phyloP scores from a whole-genome alignment of 768 basidiomycete species.

The Naganishia randhawae region DNA sequence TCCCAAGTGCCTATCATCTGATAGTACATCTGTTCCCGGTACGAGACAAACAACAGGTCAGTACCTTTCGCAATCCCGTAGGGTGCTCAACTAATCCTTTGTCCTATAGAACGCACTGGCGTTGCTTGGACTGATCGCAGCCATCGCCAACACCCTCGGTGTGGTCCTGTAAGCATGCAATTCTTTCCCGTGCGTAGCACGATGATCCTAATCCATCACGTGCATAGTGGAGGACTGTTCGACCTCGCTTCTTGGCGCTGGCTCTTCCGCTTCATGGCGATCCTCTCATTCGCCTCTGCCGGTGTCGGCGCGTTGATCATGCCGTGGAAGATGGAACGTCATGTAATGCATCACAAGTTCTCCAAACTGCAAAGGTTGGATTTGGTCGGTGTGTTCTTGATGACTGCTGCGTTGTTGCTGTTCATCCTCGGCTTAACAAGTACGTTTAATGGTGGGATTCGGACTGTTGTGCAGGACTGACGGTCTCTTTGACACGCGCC shows the following conservation, averaged over 20 bases:
- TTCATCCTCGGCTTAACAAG: slow-evolving; percentile 45
- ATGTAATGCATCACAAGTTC: neutral
- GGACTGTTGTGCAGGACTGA: neutral
- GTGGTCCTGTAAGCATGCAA: slow-evolving; percentile 33
- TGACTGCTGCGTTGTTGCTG: slow-evolving; percentile 43
- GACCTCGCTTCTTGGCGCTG: slow-evolving; percentile 54
- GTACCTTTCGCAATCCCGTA: neutral
- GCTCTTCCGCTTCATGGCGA: slow-evolving; percentile 58
- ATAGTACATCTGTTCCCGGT: slow-evolving; percentile 58
- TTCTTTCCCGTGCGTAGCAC: too few relatives aligned
- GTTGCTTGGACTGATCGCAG: slow-evolving; percentile 56
- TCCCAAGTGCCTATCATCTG: slow-evolving; percentile 57
- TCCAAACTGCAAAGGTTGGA: slow-evolving; percentile 40
- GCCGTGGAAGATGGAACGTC: slow-evolving; percentile 36
- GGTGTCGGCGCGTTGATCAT: slow-evolving; percentile 50
- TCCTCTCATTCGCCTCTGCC: slow-evolving; percentile 51
- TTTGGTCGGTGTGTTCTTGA: slow-evolving; percentile 42
- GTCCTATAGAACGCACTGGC: slow-evolving; percentile 54
- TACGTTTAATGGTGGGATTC: neutral
- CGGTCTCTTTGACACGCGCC: slow-evolving; percentile 47
- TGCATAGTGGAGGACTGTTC: slow-evolving; percentile 54
- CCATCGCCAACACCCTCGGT: slow-evolving; percentile 54
- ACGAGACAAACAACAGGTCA: slow-evolving; percentile 51
- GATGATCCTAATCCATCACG: slow-evolving; percentile 5
- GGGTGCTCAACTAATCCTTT: neutral